Base-by-base conservation (phyloP, 371 early-diverging fungal genomes). In the Mucor ambiguus region DNA sequence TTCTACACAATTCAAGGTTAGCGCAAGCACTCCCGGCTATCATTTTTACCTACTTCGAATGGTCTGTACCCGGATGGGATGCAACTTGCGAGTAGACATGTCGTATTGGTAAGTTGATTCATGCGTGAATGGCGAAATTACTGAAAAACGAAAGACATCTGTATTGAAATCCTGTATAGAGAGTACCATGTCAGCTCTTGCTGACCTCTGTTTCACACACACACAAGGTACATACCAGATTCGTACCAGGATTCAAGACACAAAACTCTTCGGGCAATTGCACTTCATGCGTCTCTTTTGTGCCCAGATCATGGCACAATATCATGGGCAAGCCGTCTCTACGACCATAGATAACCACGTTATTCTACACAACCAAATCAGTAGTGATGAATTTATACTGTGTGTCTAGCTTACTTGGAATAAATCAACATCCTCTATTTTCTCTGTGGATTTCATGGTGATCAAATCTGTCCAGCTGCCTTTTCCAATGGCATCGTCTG, bases 351-450 rank as follows among this genome's bases (percentile, higher is more conserved):
- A 92, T 71, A 3, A 89, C 84, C 38, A 85, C 82, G 65, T 81
- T 76, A 52, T 88, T 79, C 83, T 90, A 68, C 20, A 18, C 26
- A 24, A 33, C 18, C 4, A 41, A 18, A 0, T 41, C 11, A 18
- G 16, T 7, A 35, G 3, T 12, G 37, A 35, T 12, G 37, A 37
- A 1, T 37, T 11, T 16, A 18, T 5, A 3, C 41, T 41, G 6
- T 33, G 6, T 38, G 18, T 44, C 16, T 64, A 29, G 2, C 58
- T 44, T 82, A 89, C 87, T 67, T 84, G 74, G 62, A 94, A 93
- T 16, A 95, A 73, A 62, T 95, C 95, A 4, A 95, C 90, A 67
- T 93, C 94, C 55, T 94, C 92, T 46, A 95, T 92, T 46, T 86
- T 88, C 66, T 91, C 90, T 16, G 80, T 85, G 2, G 83, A 71